Percentiles rank a stretch among this genome's conserved stretches.
phyloP scores from a whole-genome alignment of 768 basidiomycete species.

The Mycena galopus region DNA sequence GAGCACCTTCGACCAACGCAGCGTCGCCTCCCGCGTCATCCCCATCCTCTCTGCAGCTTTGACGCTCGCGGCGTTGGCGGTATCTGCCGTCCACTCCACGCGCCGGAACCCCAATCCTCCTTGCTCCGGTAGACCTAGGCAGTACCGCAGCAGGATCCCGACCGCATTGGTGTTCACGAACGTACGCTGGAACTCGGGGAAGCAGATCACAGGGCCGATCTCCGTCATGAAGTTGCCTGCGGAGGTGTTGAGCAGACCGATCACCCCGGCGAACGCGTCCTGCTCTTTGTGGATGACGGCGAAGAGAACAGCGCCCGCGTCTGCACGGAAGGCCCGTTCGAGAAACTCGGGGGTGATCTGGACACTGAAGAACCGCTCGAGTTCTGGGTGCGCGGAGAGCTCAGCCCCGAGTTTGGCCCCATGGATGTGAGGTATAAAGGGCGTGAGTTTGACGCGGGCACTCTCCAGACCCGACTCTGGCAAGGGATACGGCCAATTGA shows the following conservation, averaged over 20 bases:
- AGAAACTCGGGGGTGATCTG: slow-evolving; percentile 27
- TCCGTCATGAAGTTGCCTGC: slow-evolving; percentile 49
- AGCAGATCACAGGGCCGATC: slow-evolving; percentile 54
- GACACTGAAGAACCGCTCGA: slow-evolving; percentile 50
- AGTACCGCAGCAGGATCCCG: slow-evolving; percentile 49
- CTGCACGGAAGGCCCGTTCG: slow-evolving; percentile 34
- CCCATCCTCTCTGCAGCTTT: slow-evolving; percentile 60
- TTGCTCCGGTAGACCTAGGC: slow-evolving; percentile 44
- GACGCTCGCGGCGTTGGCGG: slow-evolving; percentile 53
- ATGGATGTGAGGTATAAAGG: slow-evolving; percentile 55
- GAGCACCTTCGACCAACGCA: slow-evolving; percentile 57
- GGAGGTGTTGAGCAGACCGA: slow-evolving; percentile 50
- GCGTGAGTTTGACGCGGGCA: slow-evolving; percentile 52
- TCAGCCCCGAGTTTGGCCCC: slow-evolving; percentile 45
- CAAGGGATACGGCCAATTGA: slow-evolving; percentile 55
- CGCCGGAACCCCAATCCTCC: slow-evolving; percentile 60
- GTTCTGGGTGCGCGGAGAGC: slow-evolving; percentile 38
- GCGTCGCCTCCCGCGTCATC: slow-evolving; percentile 55
- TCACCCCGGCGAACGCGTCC: slow-evolving; percentile 54
- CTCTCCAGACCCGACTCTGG: slow-evolving; percentile 47
- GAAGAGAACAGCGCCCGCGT: slow-evolving; percentile 44
- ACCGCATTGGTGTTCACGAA: slow-evolving; percentile 58
- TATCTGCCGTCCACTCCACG: slow-evolving; percentile 62
- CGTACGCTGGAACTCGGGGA: slow-evolving; percentile 54
- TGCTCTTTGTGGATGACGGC: slow-evolving; percentile 49